phyloP scores from a whole-genome alignment of 371 early-diverging fungal genomes.

The Rhizopus arrhizus region DNA sequence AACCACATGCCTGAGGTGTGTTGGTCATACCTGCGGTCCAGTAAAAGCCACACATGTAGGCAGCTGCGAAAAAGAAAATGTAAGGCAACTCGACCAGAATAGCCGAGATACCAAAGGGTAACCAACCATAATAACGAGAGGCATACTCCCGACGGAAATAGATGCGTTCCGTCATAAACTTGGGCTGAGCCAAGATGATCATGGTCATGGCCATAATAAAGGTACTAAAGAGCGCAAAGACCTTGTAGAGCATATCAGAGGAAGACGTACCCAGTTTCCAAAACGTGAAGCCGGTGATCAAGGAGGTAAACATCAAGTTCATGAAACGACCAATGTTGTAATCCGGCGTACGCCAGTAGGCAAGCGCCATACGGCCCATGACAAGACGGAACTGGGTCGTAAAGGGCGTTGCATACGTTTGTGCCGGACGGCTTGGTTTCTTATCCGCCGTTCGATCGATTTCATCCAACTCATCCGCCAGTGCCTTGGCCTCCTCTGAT shows the following conservation, averaged over 20 bases:
- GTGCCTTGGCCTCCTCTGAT: slow-evolving; percentile 29
- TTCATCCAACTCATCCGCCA: slow-evolving; percentile 23
- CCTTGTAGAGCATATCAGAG: slow-evolving; percentile 62
- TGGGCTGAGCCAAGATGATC: slow-evolving; percentile 35
- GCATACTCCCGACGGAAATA: slow-evolving; percentile 68
- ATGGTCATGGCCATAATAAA: slow-evolving; percentile 55
- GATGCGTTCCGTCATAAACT: slow-evolving; percentile 64
- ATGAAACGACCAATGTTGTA: slow-evolving; percentile 61
- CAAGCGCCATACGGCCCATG: slow-evolving; percentile 48
- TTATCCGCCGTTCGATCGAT: slow-evolving; percentile 11
- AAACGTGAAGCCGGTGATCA: slow-evolving; percentile 58
- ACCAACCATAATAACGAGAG: slow-evolving; percentile 68
- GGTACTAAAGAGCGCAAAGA: slow-evolving; percentile 71
- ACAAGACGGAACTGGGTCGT: slow-evolving; percentile 46
- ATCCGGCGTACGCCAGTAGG: slow-evolving; percentile 58
- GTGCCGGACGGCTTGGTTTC: slow-evolving; percentile 19
- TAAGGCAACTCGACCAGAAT: slow-evolving; percentile 59
- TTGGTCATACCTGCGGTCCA: slow-evolving; percentile 62
- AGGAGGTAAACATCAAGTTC: slow-evolving; percentile 44
- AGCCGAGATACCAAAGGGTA: slow-evolving; percentile 58
- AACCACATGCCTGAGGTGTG: slow-evolving; percentile 44
- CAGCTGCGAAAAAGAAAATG: slow-evolving; percentile 45
- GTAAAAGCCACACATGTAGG: slow-evolving; percentile 59
- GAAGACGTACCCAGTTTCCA: slow-evolving; percentile 54
- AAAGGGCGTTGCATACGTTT: slow-evolving; percentile 31